Evolutionary conservation across 2,329 filamentous ascomycete genomes (phyloP), one percentile per base, ranked within the genome.

Genomic region (Claviceps purpurea): DNA sequence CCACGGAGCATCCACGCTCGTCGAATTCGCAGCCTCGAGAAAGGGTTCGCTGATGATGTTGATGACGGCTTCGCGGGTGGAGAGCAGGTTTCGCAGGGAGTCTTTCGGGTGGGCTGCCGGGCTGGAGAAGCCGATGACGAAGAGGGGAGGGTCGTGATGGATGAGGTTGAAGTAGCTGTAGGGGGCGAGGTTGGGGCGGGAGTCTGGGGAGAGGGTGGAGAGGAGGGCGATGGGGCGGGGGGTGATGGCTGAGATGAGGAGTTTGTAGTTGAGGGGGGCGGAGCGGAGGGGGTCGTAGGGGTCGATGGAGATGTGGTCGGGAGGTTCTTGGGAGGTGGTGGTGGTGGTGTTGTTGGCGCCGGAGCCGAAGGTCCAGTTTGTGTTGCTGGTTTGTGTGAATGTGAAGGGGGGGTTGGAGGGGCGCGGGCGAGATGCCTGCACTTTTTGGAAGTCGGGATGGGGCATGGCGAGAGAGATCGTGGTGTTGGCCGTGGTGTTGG

Each of bases 21-120:
- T 79, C n/a, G 82, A 75, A 67, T 96, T 96, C 47, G 89, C 90
- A 0, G 90, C 90, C 72, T 96, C 90, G 62, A 93, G 63, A 63
- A 84, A 95, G 63, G 83, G 78, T 70, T 95, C 89, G 8, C 78
- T 82, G 62, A 96, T 87, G 62, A 95, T 87, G 70, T 93, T 95
- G 70, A 96, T 83, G 53, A 82, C 80, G 68, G 87, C 91, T 70
- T 95, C 88, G 46, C 76, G 71, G 0, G 77, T 82, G 40, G 85
- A 85, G 8, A 76, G 61, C 52, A 96, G 70, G 64, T 95, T 94
- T 60, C 73, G 75, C 51, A 95, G 71, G 40, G 85, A 83, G 66
- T 96, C 90, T 68, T 95, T 96, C 20, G 84, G 80, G 4, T 71
- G 67, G 5, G 65, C 67, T 6, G 74, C 58, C 4, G 68, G 55